Evolutionary conservation across 495 filamentous ascomycete genomes (phyloP), one percentile per base, ranked within the genome.

Genomic region (Sporormia fimetaria): DNA sequence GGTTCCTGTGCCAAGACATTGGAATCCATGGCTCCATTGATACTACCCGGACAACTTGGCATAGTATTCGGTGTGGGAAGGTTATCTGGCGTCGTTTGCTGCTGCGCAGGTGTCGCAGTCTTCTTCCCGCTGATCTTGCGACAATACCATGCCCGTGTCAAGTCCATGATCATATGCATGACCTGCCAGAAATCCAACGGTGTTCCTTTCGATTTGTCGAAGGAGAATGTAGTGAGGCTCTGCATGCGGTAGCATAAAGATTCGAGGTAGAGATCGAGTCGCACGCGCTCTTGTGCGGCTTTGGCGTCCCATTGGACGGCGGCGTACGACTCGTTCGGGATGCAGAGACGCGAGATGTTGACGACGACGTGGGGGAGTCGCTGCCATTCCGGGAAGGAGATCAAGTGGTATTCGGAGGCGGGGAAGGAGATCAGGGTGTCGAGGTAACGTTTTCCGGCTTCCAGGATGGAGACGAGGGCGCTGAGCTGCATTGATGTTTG

Each of bases 231-330:
- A 10, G 40, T 25, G 1, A 51, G 20, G 1, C 30, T 30, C 20
- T 51, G 47, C 47, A 51, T 51, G 3, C 47, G 40, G 24, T 51
- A 51, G 22, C 47, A 51, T 9, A 51, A 29, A 2, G 47, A 51
- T 17, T 51, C 47, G 10, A 51, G 21, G 21, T 40, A 51, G 4
- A 51, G 22, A 17, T 51, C 47, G 11, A 51, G 47, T 2, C 47
- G 34, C 10, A 44, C 40, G 18, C 47, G 47, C 16, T 44, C 47
- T 25, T 51, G 47, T 2, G 47, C 47, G 5, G 41, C 40, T 40
- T 45, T 51, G 2, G 45, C 35, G 23, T 51, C 47, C 47, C 47
- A 51, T 28, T 45, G 40, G 3, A 34, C 36, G 3, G 27, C 31
- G 0, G 16, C 12, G 9, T 40, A 38, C 6, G 34, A 15, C 4